Evolutionary conservation across 2,329 filamentous ascomycete genomes (phyloP), one percentile per base, ranked within the genome.

Genomic region (Trichoderma gracile): DNA sequence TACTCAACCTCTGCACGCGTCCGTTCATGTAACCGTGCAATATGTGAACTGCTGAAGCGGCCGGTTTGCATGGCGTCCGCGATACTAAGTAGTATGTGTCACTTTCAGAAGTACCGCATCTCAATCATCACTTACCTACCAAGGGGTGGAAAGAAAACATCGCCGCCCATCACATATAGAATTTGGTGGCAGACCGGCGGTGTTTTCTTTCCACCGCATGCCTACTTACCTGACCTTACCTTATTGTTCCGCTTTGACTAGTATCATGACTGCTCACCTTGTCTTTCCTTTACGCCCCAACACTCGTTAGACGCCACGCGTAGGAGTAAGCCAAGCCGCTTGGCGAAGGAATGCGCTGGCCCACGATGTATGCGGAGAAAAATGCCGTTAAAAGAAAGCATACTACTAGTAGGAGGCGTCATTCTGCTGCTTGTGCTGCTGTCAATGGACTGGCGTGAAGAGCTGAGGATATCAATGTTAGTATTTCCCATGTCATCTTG

Each of bases 321-420:
- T 27, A 17, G 46, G 33, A 19, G 27, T 27, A 19, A 27, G 56
- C 56, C 56, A 50, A 59, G 56, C 30, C 1, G 42, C 56, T 59
- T 59, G 56, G 49, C 49, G 15, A n/a, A 33, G 49, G 47, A 19
- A 52, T 33, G 46, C 56, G 56, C 30, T 38, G 27, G 27, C 17
- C 25, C 14, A 23, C 45, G 56, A 40, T 59, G 40, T 19, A 19
- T 33, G 45, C 56, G 45, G 45, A 59, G 45, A n/a, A n/a, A n/a
- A n/a, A 21, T 21, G 25, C 33, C 8, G 33, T 14, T 10, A 38
- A 38, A 14, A 5, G 33, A 14, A 38, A 27, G 25, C 10, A 14
- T 12, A 27, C 21, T 38, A n/a, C n/a, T n/a, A n/a, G n/a, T n/a
- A 10, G 42, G 42, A 57, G 42, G 25, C 27, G 25, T 30, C 19